Base-by-base conservation (phyloP, 139 green algal species). In the Ettlia oleoabundans region DNA sequence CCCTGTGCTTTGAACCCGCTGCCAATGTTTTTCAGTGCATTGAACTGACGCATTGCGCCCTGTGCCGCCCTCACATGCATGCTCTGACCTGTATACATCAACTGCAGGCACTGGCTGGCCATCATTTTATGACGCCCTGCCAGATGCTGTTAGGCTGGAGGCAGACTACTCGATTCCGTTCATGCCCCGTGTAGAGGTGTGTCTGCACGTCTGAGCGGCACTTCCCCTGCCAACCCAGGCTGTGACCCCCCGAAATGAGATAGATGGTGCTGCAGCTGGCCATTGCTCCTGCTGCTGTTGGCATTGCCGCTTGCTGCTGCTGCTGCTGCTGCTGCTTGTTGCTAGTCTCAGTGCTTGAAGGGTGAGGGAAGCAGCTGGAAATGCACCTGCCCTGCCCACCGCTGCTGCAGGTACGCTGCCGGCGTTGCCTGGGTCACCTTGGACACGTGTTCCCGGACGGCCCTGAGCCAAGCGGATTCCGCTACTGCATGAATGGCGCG, bases 401-500 rank as follows among this genome's bases (percentile, higher is more conserved):
- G 5, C 51, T 13, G 7, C 24, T 74, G 80, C 85, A 94, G 89
- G 84, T 93, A 41, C 78, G 86, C 30, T 92, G 89, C 77, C 35
- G 75, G 2, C 74, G 68, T 5, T 93, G 89, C 47, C 58, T 87
- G 47, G 86, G 85, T 4, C 92, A 96, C 64, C 68, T 96, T 38
- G 92, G 91, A 1, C 92, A 95, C 76, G 93, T 96, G 4, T 98
- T 98, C 70, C 75, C 94, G 43, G 95, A 98, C 80, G 95, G 95
- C 1, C 95, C 95, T 0, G 22, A 67, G 26, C 94, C 94, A 40
- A 98, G 94, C 2, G 92, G 93, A 28, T 63, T 93, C 55, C 85
- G 95, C n/a, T 98, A 96, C 88, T 98, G 95, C 91, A 97, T 97
- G 91, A 97, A 98, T 84, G 94, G 93, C 10, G 74, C 86, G 0